phyloP scores from a whole-genome alignment of 2,329 filamentous ascomycete genomes.

The Drechslerella dactyloides region DNA sequence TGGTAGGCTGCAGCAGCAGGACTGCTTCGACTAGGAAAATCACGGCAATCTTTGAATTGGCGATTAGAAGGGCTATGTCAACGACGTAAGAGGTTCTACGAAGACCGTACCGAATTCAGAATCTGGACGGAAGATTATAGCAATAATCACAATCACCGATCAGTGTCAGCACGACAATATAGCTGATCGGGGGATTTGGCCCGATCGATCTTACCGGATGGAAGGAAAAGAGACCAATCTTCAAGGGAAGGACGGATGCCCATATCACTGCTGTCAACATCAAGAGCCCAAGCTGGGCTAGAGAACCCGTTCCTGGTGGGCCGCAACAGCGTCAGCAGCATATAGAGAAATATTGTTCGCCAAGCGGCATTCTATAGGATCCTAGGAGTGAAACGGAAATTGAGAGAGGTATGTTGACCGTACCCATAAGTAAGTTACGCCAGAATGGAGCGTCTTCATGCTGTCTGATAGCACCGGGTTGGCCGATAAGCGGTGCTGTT shows the following conservation, averaged over 20 bases:
- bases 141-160: background rate
- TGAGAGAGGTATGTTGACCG: background rate
- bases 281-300: slow-evolving; percentile 79
- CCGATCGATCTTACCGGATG: slow-evolving; percentile 72
- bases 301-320: slow-evolving; percentile 73
- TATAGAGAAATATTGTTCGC: too few species aligned
- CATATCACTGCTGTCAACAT: slow-evolving; percentile 79
- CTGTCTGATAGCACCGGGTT: slow-evolving; percentile 76
- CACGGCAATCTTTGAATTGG: slow-evolving; percentile 63
- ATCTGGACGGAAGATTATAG: background rate
- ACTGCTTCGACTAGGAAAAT: slow-evolving; percentile 79
- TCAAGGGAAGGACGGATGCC: slow-evolving; percentile 73
- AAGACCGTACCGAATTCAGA: slow-evolving; percentile 10
- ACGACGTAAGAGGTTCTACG: slow-evolving; percentile 62
- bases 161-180: too few species aligned
- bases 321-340: slow-evolving; percentile 31
- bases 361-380: background rate
- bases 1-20: slow-evolving; percentile 85
- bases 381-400: background rate
- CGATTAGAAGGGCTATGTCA: background rate
- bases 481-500: slow-evolving; percentile 71
- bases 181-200: too few species aligned
- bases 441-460: slow-evolving; percentile 56
- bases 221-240: slow-evolving; percentile 81
- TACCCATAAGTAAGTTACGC: slow-evolving; percentile 31